Conservation (phyloP, 257 asterid genomes). For the Dorcoceras hygrometricum region DNA sequence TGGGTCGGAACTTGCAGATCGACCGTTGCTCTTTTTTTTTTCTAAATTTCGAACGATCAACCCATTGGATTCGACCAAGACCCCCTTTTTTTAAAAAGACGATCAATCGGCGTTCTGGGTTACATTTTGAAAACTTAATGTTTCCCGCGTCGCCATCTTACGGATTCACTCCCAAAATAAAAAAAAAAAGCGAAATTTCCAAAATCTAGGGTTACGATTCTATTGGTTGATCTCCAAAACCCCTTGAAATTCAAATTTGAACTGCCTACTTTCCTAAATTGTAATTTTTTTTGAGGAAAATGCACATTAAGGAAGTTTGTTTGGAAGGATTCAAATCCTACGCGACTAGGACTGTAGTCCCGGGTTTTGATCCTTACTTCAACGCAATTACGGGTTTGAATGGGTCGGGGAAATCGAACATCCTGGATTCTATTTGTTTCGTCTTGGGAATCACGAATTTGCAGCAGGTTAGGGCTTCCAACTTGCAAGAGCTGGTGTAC, state of each 20-base stretch:
- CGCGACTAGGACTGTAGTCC: conserved; percentile 88
- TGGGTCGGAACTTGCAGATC: too few relatives aligned
- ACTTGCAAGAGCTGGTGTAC: conserved; percentile 96
- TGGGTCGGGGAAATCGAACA: conserved; percentile 97
- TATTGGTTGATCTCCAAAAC: conserved; percentile 19
- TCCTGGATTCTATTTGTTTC: conserved; percentile 95
- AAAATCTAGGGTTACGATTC: too few relatives aligned
- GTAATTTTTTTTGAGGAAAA: conserved; percentile 18
- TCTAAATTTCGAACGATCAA: too few relatives aligned
- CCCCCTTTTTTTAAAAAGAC: too few relatives aligned
- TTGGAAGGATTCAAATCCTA: conserved; percentile 96
- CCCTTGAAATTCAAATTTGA: conserved; percentile 2
- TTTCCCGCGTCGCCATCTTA: too few relatives aligned
- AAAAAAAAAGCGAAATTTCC: too few relatives aligned
- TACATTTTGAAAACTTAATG: too few relatives aligned
- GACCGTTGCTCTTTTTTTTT: too few relatives aligned
- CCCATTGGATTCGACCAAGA: too few relatives aligned
- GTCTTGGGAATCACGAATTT: conserved; percentile 93
- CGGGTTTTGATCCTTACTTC: conserved; percentile 90
- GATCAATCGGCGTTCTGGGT: too few relatives aligned
- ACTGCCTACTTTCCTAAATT: conserved; percentile 8
- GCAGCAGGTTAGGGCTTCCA: conserved; percentile 99
- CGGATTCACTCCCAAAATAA: too few relatives aligned
- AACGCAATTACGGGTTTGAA: conserved; percentile 94
- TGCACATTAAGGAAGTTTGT: conserved; percentile 86